Base-by-base conservation (phyloP, 805 yeast genomes). In the Yarrowia porcina region DNA sequence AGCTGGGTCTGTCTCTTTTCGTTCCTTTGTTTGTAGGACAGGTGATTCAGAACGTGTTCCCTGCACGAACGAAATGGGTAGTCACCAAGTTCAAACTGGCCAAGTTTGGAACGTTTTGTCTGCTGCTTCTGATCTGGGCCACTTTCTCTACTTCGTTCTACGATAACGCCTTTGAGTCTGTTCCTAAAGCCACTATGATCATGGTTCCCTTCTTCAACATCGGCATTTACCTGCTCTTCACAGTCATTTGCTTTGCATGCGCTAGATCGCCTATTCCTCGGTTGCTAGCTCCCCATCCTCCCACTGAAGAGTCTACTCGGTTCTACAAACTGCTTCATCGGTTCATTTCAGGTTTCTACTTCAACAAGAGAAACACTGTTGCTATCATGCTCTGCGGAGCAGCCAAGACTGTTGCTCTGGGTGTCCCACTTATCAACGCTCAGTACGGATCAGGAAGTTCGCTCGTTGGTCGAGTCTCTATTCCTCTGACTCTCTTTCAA, bases 361-460 rank as follows among this genome's bases (percentile, higher is more conserved):
- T 88, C 73, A 79, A 80, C 68, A 82, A 86, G 67, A 73, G 77
- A 59, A 96, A 91, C 69, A 83, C 96, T 0, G 89, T 89, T 35
- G 80, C 92, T 12, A 81, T 91, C 57, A 82, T 90, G 87, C 80
- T 90, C 64, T 89, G 96, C 74, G 96, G 96, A 11, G 93, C 96
- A 5, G 96, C 97, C 1, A 91, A 90, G 73, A 90, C 97, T 0
- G 97, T 96, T 0, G 97, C 97, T 0, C 77, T 90, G 59, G 97
- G 97, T 36, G 96, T 90, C 4, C 88, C 96, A 1, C 77, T 90
- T 57, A 79, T 88, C n/a, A 79, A 91, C 1, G 83, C 93, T 0
- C 93, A 88, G 72, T 90, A 89, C 71, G 96, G 96, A 15, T 74
- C 82, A 5, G 69, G 79, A 47, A 83, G 82, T 68, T 77, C 80